A percentile compares a stretch with the other conserved stretches of the same genome.
phyloP scores from a whole-genome alignment of 345 rosid species.

The Dipteronia sinensis region DNA sequence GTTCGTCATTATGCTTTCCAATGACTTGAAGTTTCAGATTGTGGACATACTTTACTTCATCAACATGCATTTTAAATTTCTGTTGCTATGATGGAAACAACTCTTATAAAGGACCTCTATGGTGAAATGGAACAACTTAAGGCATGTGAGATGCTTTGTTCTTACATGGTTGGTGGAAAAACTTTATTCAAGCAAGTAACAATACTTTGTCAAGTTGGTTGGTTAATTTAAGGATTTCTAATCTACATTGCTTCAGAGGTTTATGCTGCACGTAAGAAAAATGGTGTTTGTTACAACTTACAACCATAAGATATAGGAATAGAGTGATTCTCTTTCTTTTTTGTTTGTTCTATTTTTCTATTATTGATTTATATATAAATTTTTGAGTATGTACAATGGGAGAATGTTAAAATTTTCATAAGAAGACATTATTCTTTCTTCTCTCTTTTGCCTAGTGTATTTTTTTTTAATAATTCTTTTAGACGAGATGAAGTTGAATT shows the following conservation, averaged over 20 bases:
- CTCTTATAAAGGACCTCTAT: conserved; percentile 95
- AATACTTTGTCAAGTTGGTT: not conserved
- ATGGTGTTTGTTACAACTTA: conserved; percentile 64
- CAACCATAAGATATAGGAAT: too few species aligned
- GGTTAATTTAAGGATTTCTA: not conserved
- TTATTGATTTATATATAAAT: too few species aligned
- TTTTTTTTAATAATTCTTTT: too few species aligned
- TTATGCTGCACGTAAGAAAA: conserved; percentile 94
- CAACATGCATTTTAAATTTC: not conserved
- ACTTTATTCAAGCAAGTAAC: not conserved
- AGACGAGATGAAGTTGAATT: too few species aligned
- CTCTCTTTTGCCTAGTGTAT: too few species aligned
- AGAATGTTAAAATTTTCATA: too few species aligned
- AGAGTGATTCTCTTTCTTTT: too few species aligned
- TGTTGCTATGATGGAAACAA: conserved; percentile 76
- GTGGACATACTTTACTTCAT: not conserved
- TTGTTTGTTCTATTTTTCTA: too few species aligned
- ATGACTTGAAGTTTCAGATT: not conserved
- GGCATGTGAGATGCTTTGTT: conserved; percentile 59
- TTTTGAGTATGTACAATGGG: too few species aligned
- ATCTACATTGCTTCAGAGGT: conserved; percentile 61
- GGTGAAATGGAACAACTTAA: conserved; percentile 98
- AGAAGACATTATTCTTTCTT: too few species aligned
- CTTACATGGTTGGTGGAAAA: conserved; percentile 7
- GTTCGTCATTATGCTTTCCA: not conserved